Evolutionary conservation across 495 filamentous ascomycete genomes (phyloP).

Genomic region (Aspergillus saccharolyticus): DNA sequence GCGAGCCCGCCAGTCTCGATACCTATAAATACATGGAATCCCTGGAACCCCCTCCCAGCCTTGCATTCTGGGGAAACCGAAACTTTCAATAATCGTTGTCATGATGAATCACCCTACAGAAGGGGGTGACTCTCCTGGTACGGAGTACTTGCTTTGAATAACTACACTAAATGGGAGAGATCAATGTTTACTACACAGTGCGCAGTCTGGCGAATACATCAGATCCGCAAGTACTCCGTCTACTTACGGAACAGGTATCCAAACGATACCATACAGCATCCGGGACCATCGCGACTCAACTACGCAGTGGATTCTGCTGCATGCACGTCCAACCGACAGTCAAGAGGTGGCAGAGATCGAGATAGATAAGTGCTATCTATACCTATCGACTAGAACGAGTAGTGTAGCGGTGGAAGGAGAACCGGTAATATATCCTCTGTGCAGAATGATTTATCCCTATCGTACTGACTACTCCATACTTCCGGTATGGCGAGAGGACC

Average conservation of each 20-base stretch:
- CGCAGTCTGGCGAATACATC: background rate
- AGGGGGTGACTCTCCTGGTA: background rate
- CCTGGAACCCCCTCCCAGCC: background rate
- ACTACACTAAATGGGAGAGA: background rate
- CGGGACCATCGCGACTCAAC: background rate
- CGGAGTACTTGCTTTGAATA: background rate
- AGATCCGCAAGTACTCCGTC: background rate
- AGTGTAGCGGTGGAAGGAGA: no score
- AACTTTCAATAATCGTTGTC: background rate
- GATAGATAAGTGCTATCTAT: background rate
- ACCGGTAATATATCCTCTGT: background rate
- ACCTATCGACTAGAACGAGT: no score
- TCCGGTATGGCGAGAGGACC: background rate
- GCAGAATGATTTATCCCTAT: background rate
- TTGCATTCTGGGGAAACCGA: background rate
- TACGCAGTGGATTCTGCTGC: background rate
- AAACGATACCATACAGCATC: background rate
- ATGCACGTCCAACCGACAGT: conserved; percentile 2
- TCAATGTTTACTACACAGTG: background rate
- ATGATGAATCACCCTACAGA: background rate
- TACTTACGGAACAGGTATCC: background rate
- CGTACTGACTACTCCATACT: background rate
- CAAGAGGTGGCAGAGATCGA: background rate
- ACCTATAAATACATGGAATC: background rate
- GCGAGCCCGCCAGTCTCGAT: no score